Conservation (phyloP, 208 protist genomes). For the Acanthamoeba triangularis region DNA sequence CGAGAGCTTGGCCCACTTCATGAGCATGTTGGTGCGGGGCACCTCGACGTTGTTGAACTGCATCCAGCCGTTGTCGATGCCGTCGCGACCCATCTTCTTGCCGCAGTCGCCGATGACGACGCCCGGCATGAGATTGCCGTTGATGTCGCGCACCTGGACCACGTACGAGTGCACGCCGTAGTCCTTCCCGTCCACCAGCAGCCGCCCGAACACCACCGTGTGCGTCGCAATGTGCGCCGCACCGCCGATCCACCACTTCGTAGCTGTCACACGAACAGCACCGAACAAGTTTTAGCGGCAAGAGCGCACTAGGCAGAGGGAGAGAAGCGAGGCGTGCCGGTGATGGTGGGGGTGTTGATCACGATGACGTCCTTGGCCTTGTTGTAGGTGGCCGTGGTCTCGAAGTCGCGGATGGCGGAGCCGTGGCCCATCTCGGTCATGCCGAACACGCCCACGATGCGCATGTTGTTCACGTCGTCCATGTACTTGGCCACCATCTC, state of each 20-base stretch:
- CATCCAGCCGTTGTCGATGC: constrained; percentile 89
- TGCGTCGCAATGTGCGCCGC: constrained; percentile 75
- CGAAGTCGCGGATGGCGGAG: constrained; percentile 83
- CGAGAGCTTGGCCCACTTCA: constrained; percentile 78
- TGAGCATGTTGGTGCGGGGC: constrained; percentile 83
- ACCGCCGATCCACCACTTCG: constrained; percentile 85
- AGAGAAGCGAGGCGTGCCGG: not conserved
- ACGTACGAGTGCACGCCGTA: constrained; percentile 89
- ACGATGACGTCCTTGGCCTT: constrained; percentile 82
- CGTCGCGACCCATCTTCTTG: constrained; percentile 86
- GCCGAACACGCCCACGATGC: constrained; percentile 48
- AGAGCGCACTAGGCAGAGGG: too few relatives aligned
- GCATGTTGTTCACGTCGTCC: constrained; percentile 54
- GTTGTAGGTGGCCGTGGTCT: constrained; percentile 89
- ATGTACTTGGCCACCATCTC: constrained; percentile 45
- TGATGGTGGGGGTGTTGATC: constrained; percentile 86
- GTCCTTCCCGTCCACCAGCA: constrained; percentile 85
- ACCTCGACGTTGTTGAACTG: constrained; percentile 85
- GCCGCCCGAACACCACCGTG: constrained; percentile 85
- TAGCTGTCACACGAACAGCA: not conserved
- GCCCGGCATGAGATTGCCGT: constrained; percentile 41
- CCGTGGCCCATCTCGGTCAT: constrained; percentile 84
- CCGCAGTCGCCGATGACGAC: constrained; percentile 85
- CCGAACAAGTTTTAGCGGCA: too few relatives aligned
- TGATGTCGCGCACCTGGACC: constrained; percentile 83